Base-by-base conservation (phyloP, 1,284 basidiomycete species). In the Hypsizygus ulmarius region DNA sequence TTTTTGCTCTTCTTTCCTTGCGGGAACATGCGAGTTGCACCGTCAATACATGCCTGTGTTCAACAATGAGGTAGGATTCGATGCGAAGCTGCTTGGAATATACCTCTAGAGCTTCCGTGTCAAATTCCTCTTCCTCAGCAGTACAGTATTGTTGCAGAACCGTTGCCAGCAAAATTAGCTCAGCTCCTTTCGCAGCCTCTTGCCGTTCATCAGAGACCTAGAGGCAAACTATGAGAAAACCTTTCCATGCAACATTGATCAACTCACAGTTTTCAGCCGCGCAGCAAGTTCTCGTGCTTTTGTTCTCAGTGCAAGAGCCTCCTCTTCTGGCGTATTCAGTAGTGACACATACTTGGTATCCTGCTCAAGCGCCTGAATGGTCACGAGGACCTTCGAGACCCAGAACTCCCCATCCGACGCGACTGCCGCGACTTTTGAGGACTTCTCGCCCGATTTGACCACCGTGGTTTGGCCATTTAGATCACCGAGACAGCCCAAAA, bases 391-490 rank as follows among this genome's bases (percentile, higher is more conserved):
- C 58, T 82, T 83, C 5, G 81, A 75, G 3, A 91, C 71, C 95
- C 94, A 97, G 47, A 89, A 82, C 57, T 85, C 77, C 18, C 91
- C 90, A 47, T 87, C 78, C 4, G 81, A 75, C 36, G 87, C 79
- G 16, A 82, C 77, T 1, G 81, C 87, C 14, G 79, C 68, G 15
- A 75, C 64, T 60, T 84, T 86, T 14, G 68, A 64, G 1, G 72
- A 64, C 54, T 79, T 82, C 44, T 78, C 74, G 33, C 80, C 77
- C 58, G 67, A 68, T 56, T 81, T 83, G 38, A 82, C 59, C 19
- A 75, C 54, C 0, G 72, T 70, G 1, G 73, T 68, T 43, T 87
- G 82, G 27, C 73, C 71, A 7, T 81, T 85, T 12, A 97, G 76
- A 55, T 93, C 87, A 12, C 84, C 83, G 28, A 97, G 71, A 62